Percentiles rank a stretch among this genome's conserved stretches.
Evolutionary conservation across 106 monocot genomes (phyloP).

Genomic region (Apostasia ramifera): DNA sequence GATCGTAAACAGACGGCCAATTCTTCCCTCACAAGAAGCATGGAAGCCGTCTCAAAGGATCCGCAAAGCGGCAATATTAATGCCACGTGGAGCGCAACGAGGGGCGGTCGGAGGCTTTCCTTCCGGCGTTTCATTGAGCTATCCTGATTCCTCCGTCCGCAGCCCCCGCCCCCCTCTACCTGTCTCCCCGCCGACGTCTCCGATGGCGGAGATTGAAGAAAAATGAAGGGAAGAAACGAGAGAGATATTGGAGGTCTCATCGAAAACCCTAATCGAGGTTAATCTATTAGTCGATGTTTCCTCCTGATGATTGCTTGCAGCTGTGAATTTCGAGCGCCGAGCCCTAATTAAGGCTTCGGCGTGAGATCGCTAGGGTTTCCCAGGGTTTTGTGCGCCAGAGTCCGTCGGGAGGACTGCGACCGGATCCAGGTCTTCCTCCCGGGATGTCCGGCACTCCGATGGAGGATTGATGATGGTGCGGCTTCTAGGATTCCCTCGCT

Average conservation of each 20-base stretch:
- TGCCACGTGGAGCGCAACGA: not conserved
- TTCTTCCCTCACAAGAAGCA: too few relatives aligned
- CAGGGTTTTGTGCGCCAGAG: conserved; percentile 11
- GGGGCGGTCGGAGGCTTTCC: not conserved
- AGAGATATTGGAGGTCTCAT: not conserved
- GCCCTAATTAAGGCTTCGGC: conserved; percentile 23
- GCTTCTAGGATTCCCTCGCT: conserved; percentile 62
- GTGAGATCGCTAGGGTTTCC: not conserved
- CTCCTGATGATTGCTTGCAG: not conserved
- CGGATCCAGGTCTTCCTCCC: conserved; percentile 6
- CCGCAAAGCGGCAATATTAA: too few relatives aligned
- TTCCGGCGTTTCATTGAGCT: conserved; percentile 1
- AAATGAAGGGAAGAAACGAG: not conserved
- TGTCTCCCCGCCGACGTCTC: conserved; percentile 15
- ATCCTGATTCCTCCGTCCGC: not conserved
- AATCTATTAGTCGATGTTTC: not conserved
- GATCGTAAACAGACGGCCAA: too few relatives aligned
- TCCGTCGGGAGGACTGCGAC: not conserved
- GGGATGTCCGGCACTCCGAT: conserved; percentile 3
- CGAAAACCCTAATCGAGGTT: not conserved
- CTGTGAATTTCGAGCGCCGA: not conserved
- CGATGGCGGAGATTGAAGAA: conserved; percentile 10
- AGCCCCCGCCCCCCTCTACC: conserved; percentile 6
- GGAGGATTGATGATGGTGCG: conserved; percentile 69
- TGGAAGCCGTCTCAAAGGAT: too few relatives aligned